A percentile compares a stretch with the other conserved stretches of the same genome.
phyloP scores from a whole-genome alignment of 2,329 filamentous ascomycete species.

The Talaromyces sp. region DNA sequence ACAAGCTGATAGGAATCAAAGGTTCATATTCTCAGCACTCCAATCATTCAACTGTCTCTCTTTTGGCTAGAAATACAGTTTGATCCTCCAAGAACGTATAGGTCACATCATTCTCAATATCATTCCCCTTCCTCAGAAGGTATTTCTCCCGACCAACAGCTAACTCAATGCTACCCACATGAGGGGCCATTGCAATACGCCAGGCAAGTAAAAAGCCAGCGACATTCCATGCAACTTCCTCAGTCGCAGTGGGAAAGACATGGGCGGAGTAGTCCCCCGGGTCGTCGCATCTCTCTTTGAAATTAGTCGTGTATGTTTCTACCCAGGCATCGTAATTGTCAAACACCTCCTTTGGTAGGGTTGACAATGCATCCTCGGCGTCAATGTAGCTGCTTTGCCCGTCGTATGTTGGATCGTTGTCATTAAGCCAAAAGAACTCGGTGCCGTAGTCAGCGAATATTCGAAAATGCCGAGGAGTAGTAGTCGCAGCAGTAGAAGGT shows the following conservation, averaged over 20 bases:
- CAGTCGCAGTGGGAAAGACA: constrained; percentile 13
- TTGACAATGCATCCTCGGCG: constrained; percentile 7
- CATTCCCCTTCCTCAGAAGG: background rate
- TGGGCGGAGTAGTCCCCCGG: constrained; percentile 9
- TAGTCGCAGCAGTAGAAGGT: background rate
- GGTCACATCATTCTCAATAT: background rate
- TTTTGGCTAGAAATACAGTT: background rate
- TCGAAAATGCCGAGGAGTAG: constrained; percentile 15
- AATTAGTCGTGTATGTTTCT: constrained; percentile 14
- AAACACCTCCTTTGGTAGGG: constrained; percentile 13
- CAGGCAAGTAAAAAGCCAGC: constrained; percentile 22
- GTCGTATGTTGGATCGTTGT: constrained; percentile 12
- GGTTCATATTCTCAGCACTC: no score
- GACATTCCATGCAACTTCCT: constrained; percentile 20
- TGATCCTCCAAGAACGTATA: background rate
- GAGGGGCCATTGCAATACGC: constrained; percentile 18
- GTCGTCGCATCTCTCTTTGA: constrained; percentile 14
- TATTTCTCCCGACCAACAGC: background rate
- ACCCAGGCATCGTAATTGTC: constrained; percentile 19
- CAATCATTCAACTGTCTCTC: background rate
- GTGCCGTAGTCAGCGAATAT: constrained; percentile 20
- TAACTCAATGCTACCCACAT: constrained; percentile 6
- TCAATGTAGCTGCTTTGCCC: constrained; percentile 8
- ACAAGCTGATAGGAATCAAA: no score
- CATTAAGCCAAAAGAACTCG: constrained; percentile 18